Percentiles rank a stretch among this genome's conserved stretches.
Conservation (phyloP, 768 basidiomycete species). For the Tulasnella sp. region DNA sequence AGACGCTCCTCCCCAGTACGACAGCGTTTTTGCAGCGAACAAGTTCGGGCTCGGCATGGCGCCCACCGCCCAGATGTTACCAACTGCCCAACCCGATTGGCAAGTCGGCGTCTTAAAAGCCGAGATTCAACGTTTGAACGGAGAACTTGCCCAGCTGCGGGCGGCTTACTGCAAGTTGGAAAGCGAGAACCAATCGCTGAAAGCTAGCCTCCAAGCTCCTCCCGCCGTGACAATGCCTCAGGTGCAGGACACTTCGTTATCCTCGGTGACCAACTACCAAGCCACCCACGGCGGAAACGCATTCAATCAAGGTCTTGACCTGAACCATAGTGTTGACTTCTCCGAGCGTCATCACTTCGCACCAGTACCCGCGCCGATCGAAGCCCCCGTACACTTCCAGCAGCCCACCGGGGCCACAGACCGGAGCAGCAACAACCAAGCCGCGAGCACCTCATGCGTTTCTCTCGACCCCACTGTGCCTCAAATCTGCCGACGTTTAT, state of each 20-base stretch:
- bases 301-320: neutral
- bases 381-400: neutral
- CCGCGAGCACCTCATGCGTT: too few species aligned
- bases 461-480: too few species aligned
- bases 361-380: neutral
- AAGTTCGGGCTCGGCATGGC: neutral
- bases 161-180: neutral
- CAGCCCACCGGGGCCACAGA: neutral
- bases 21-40: neutral
- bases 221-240: neutral
- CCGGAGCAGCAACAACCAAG: neutral
- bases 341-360: neutral
- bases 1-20: neutral
- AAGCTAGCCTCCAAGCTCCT: neutral
- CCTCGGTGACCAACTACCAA: neutral
- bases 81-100: neutral
- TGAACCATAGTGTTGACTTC: neutral
- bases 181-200: neutral
- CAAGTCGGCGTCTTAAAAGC: neutral
- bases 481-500: neutral
- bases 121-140: neutral
- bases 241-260: neutral
- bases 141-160: neutral
- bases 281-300: neutral
- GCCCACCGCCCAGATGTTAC: neutral